Conservation (phyloP, 192 early-diverging fungal genomes). For the Backusella luteola region DNA sequence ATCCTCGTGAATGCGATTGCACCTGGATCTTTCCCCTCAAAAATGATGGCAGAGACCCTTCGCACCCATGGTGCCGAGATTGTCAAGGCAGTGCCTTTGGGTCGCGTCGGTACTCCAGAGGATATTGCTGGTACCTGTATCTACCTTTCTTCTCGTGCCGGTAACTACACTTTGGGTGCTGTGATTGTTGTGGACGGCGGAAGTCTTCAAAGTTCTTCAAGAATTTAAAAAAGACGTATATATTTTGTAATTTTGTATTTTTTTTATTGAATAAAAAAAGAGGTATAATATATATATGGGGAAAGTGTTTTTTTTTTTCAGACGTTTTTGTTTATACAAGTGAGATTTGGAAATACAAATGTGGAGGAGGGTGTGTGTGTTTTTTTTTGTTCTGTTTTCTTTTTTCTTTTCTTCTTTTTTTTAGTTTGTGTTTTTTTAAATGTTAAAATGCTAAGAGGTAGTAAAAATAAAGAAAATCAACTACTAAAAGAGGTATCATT, state of each 20-base stretch:
- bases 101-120: constrained; percentile 75
- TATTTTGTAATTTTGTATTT: neutral
- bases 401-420: neutral
- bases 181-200: constrained; percentile 35
- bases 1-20: constrained; percentile 70
- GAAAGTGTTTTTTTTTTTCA: neutral
- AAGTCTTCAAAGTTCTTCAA: constrained; percentile 16
- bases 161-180: constrained; percentile 56
- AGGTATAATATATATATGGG: constrained; percentile 5
- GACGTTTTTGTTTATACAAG: neutral
- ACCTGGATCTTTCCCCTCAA: constrained; percentile 70
- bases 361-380: neutral
- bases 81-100: constrained; percentile 56
- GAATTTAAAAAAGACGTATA: constrained; percentile 10
- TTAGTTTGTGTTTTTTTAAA: neutral
- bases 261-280: neutral
- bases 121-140: constrained; percentile 88
- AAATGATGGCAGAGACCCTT: constrained; percentile 74
- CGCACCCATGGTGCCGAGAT: constrained; percentile 51
- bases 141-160: constrained; percentile 77
- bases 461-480: too few species aligned
- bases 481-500: neutral
- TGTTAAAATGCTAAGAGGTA: too few species aligned
- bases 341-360: neutral
- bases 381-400: neutral